Evolutionary conservation across 2,329 filamentous ascomycete genomes (phyloP), one percentile per base, ranked within the genome.

Genomic region (Arthrobotrys sinensis): DNA sequence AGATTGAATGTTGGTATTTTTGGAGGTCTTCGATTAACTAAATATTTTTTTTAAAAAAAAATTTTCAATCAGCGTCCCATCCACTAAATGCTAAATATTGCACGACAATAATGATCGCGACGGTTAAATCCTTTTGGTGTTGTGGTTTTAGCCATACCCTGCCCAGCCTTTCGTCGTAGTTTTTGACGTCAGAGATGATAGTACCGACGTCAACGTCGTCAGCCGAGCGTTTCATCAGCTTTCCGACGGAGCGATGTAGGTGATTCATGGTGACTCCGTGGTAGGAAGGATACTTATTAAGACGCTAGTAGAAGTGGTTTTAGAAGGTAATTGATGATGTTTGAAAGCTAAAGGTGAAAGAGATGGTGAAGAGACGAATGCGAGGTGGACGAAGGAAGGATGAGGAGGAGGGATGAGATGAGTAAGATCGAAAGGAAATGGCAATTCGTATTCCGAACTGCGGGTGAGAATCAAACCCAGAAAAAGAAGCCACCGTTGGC

Each of bases 111-210:
- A 40, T 36, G 28, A 24, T n/a, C 16, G 16, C 11, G n/a, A 48
- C n/a, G n/a, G 11, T n/a, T n/a, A 12, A 28, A 55, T 55, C 16
- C 40, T 34, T 46, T 11, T 24, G 19, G 45, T 32, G 28, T 57
- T 40, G 46, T 34, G 24, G 48, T 1, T 38, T 14, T 10, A n/a
- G 16, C 48, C 75, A 32, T 64, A 75, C 76, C 69, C 55, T 75
- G 32, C 69, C 64, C 12, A 79, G 46, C 19, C 76, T 46, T 43
- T 79, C 76, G 8, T 79, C 76, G 40, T 79, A 79, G 28, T 66
- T 70, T 32, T 67, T 79, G 69, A 79, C 70, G 67, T 79, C 76
- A 69, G 55, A 46, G 57, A 79, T 79, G 55, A 79, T 57, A 4
- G 45, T 46, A 10, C 65, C 68, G n/a, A 79, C 76, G 21, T 79